These are phyloP conservation scores for Paulownia fortunei DNA, from an alignment of 257 asterid species.

Conservation along the genomic window DNA sequence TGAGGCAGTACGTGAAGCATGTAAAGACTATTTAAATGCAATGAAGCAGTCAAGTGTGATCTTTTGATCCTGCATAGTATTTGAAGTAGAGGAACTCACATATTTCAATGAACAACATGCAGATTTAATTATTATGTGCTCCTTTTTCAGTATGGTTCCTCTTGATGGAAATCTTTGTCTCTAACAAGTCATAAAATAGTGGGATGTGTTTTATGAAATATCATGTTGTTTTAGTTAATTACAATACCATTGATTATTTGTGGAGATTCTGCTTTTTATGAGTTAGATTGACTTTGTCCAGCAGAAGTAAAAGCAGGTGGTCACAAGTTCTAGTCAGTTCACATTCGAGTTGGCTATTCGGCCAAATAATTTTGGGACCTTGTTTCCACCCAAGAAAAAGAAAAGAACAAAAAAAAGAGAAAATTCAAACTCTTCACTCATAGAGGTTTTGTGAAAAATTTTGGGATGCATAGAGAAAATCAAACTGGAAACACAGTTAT, in stretches of 20 bases:
- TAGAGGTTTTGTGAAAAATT: not conserved
- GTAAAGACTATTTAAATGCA: not conserved
- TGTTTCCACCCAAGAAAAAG: too few relatives aligned
- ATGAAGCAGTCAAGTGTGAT: not conserved
- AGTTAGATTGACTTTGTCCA: too few relatives aligned
- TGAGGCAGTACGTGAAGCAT: not conserved
- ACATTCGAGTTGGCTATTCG: not conserved
- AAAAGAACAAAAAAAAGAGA: too few relatives aligned
- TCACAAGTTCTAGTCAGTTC: not conserved
- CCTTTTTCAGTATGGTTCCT: not conserved
- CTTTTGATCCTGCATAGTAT: not conserved
- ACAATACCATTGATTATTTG: not conserved
- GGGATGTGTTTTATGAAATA: not conserved
- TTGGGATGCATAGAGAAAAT: not conserved
- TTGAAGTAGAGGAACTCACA: not conserved
- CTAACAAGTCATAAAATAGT: not conserved
- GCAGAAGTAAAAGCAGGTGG: too few relatives aligned
- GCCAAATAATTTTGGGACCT: not conserved
- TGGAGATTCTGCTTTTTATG: too few relatives aligned
- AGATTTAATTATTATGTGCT: not conserved
- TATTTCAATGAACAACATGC: not conserved
- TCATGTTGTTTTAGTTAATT: not conserved
- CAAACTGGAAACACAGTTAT: not conserved
- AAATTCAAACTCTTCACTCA: too few relatives aligned
- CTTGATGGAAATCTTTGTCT: constrained; percentile 5